A percentile compares a stretch with the other conserved stretches of the same genome.
Evolutionary conservation across 2,329 filamentous ascomycete species (phyloP).

Genomic region (Sphaerulina vaccinii): DNA sequence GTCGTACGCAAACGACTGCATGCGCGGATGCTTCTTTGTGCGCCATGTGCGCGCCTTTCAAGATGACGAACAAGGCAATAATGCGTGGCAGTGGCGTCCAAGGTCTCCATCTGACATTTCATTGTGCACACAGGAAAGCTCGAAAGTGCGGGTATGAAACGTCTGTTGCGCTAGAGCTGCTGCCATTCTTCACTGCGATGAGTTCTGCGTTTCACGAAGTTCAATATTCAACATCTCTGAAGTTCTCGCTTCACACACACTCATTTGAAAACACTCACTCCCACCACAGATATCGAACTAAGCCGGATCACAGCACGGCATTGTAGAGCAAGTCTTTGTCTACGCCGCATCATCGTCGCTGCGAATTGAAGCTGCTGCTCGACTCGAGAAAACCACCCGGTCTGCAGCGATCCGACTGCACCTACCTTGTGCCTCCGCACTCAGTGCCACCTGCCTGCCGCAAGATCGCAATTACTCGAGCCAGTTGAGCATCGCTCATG

Average conservation of each 20-base stretch:
- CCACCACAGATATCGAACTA: not conserved
- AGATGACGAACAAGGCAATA: too few species aligned
- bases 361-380: slow-evolving; percentile 5
- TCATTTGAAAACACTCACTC: not conserved
- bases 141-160: too few species aligned
- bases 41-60: too few species aligned
- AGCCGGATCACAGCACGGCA: not conserved
- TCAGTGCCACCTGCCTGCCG: slow-evolving; percentile 4
- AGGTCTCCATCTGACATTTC: too few species aligned
- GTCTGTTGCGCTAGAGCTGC: too few species aligned
- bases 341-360: not conserved
- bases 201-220: too few species aligned
- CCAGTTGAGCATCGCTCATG: slow-evolving; percentile 3
- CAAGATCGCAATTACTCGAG: slow-evolving; percentile 6
- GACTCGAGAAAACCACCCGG: not conserved
- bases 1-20: too few species aligned
- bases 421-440: slow-evolving; percentile 3
- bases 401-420: not conserved
- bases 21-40: too few species aligned
- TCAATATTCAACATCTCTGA: not conserved
- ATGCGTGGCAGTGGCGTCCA: too few species aligned
- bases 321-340: not conserved
- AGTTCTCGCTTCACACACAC: not conserved
- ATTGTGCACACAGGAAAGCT: too few species aligned
- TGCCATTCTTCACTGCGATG: too few species aligned